A percentile compares a stretch with the other conserved stretches of the same genome.
phyloP scores from a whole-genome alignment of 2,329 filamentous ascomycete species.

The Colletotrichum limetticola region DNA sequence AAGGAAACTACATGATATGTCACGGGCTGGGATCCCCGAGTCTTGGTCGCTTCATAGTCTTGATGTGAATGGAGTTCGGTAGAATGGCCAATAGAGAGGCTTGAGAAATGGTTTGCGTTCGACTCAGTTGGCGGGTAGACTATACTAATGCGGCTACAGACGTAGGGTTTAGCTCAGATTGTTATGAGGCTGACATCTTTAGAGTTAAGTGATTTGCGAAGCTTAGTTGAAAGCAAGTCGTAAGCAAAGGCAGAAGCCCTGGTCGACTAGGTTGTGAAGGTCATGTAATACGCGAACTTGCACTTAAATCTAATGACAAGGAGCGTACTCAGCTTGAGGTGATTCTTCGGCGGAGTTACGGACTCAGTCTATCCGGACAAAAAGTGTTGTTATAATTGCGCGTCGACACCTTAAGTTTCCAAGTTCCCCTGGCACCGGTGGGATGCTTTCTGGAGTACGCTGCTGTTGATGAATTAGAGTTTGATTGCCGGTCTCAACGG shows the following conservation, averaged over 20 bases:
- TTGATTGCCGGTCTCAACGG: background rate
- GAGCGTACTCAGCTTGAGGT: background rate
- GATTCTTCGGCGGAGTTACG: background rate
- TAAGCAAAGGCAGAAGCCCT: background rate
- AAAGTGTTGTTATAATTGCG: background rate
- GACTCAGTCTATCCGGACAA: background rate
- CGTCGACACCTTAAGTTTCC: background rate
- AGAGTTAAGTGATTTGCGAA: background rate
- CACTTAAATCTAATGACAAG: background rate
- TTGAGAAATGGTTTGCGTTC: too few relatives aligned
- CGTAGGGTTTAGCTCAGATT: background rate
- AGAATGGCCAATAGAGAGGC: background rate
- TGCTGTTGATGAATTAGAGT: background rate
- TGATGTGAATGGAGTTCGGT: too few relatives aligned
- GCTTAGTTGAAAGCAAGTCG: background rate
- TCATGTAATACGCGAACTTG: too few relatives aligned
- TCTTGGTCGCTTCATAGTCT: too few relatives aligned
- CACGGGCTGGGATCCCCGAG: background rate
- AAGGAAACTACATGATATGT: background rate
- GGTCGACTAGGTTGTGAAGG: too few relatives aligned
- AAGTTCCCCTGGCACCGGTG: background rate
- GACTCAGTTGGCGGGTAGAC: background rate
- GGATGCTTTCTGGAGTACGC: background rate
- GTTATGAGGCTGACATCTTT: background rate
- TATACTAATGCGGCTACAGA: background rate